phyloP scores from a whole-genome alignment of 2,329 filamentous ascomycete species.

The Aureobasidium vineae region DNA sequence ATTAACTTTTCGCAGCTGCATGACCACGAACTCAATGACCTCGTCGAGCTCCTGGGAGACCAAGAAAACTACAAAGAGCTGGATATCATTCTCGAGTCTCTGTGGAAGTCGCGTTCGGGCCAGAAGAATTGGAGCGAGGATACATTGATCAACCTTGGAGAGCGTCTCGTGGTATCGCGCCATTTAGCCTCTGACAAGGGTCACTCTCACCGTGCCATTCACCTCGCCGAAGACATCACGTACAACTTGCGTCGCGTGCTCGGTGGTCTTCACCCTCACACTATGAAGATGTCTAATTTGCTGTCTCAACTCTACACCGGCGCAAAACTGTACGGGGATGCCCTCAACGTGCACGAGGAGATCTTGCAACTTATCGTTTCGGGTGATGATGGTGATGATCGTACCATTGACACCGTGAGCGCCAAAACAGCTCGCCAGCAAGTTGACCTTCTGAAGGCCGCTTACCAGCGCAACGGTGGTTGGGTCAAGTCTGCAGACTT shows the following conservation, averaged over 20 bases:
- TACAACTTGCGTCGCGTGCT: slow-evolving; percentile 57
- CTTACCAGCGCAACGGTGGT: slow-evolving; percentile 45
- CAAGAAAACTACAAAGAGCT: slow-evolving; percentile 50
- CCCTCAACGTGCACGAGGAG: slow-evolving; percentile 39
- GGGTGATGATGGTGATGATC: slow-evolving; percentile 33
- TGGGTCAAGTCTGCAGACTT: slow-evolving; percentile 51
- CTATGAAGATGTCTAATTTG: slow-evolving; percentile 51
- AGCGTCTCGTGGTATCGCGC: slow-evolving; percentile 53
- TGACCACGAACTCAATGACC: slow-evolving; percentile 47
- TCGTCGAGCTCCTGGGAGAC: slow-evolving; percentile 50
- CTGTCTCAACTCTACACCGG: slow-evolving; percentile 52
- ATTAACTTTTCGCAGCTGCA: slow-evolving; percentile 48
- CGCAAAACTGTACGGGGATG: slow-evolving; percentile 32
- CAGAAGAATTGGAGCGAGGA: slow-evolving; percentile 48
- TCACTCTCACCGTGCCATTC: slow-evolving; percentile 45
- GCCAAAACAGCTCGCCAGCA: slow-evolving; percentile 40
- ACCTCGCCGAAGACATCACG: slow-evolving; percentile 54
- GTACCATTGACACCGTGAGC: slow-evolving; percentile 25
- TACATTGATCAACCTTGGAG: slow-evolving; percentile 54
- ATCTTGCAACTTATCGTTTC: slow-evolving; percentile 35
- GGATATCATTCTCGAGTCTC: slow-evolving; percentile 45
- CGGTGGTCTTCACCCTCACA: slow-evolving; percentile 49
- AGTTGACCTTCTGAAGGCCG: slow-evolving; percentile 40
- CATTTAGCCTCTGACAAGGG: slow-evolving; percentile 47
- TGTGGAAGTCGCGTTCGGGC: slow-evolving; percentile 50